A percentile compares a stretch with the other conserved stretches of the same genome.
Evolutionary conservation across 2,329 filamentous ascomycete genomes (phyloP).

Genomic region (Apiospora koreana): DNA sequence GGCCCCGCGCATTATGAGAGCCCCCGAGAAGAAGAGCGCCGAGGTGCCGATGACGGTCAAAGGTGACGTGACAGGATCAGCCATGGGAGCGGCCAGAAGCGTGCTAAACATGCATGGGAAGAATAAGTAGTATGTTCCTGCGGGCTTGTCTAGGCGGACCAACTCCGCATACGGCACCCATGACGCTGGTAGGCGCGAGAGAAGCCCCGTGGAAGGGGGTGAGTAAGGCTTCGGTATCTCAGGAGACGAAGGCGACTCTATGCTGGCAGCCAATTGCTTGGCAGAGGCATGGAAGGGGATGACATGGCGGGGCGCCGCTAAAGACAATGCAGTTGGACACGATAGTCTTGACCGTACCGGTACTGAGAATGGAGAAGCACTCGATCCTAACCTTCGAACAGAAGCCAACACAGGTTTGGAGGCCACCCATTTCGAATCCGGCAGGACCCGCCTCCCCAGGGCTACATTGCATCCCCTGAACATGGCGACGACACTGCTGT

Average conservation of each 20-base stretch:
- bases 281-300: constrained; percentile 13
- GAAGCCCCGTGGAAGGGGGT: constrained; percentile 70
- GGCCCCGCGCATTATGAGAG: constrained; percentile 82
- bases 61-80: constrained; percentile 60
- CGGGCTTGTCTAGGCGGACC: constrained; percentile 77
- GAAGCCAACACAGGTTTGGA: neutral
- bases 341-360: neutral
- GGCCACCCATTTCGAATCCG: neutral
- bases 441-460: neutral
- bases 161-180: constrained; percentile 83
- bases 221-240: constrained; percentile 48
- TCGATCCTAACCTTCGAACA: neutral
- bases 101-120: constrained; percentile 86
- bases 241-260: constrained; percentile 23
- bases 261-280: constrained; percentile 15
- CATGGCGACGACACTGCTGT: neutral
- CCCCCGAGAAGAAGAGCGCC: constrained; percentile 72
- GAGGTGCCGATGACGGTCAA: constrained; percentile 64
- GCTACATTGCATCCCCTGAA: constrained; percentile 2
- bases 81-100: constrained; percentile 73
- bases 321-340: neutral
- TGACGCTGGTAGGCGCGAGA: constrained; percentile 68
- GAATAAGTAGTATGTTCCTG: constrained; percentile 82
- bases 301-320: constrained; percentile 12
- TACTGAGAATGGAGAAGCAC: neutral